phyloP scores from a whole-genome alignment of 768 basidiomycete species.

The Leucosporidium yakuticum region DNA sequence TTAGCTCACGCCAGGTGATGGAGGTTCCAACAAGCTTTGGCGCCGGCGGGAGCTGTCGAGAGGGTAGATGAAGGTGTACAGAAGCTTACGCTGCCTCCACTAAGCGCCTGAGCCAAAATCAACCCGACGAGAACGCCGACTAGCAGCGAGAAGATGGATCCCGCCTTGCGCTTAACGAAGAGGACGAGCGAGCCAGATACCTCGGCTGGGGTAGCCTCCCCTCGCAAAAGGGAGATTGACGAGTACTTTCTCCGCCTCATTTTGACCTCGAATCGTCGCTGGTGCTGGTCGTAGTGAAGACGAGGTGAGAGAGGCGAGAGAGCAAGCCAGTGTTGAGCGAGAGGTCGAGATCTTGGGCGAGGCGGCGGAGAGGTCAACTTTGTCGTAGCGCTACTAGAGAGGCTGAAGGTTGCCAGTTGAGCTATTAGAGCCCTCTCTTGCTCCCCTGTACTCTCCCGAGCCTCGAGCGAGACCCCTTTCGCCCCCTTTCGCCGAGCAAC shows the following conservation, averaged over 20 bases:
- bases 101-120: conserved; percentile 23
- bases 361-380: too few relatives aligned
- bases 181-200: conserved; percentile 6
- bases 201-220: not conserved
- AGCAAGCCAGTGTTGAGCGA: too few relatives aligned
- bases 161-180: conserved; percentile 25
- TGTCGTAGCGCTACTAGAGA: too few relatives aligned
- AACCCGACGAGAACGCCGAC: conserved; percentile 31
- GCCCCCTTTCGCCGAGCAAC: too few relatives aligned
- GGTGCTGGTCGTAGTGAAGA: too few relatives aligned
- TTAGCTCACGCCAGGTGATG: not conserved
- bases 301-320: too few relatives aligned
- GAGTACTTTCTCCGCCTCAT: not conserved
- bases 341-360: too few relatives aligned
- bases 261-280: too few relatives aligned
- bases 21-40: not conserved
- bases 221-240: not conserved
- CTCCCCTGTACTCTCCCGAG: too few relatives aligned
- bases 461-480: too few relatives aligned
- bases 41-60: not conserved
- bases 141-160: conserved; percentile 18
- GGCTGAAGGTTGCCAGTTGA: too few relatives aligned
- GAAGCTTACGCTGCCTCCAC: conserved; percentile 14
- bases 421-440: too few relatives aligned
- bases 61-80: not conserved